Evolutionary conservation across 352 stramenopile genomes (phyloP), one percentile per base, ranked within the genome.

Genomic region (Pythium rishiriense): DNA sequence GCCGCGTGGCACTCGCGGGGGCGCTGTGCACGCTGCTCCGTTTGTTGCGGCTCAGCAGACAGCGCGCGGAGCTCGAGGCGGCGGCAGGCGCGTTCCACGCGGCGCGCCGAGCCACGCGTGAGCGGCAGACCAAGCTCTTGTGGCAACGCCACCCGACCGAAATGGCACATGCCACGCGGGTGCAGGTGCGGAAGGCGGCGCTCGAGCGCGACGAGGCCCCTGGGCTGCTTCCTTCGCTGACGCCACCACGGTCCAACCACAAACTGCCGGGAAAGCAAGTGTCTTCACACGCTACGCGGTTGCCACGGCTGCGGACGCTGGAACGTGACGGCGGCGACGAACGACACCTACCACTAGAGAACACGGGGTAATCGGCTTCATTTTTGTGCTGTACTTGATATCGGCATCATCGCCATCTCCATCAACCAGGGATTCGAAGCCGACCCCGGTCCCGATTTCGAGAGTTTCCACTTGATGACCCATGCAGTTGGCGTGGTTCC

Each of bases 21-120:
- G 68, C 66, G 15, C 29, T 72, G 53, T 61, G 61, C 25, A 59
- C 46, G 0, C 58, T 87, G 7, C 66, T 66, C 6, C 67, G 68
- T 12, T 54, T 83, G 62, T 46, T 87, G 12, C 45, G 64, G 1
- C 22, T 61, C 43, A 64, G 67, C 43, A 57, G 61, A 24, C 58
- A 78, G 61, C 58, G 70, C 12, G 56, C 76, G 46, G 49, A 78
- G 43, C 64, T 88, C n/a, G 49, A 74, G 21, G 19, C 60, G 5
- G 33, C 67, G 3, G 58, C 67, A 0, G 21, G 57, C 12, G 37
- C 50, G 35, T 88, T 88, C 50, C 62, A 35, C 2, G 52, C 49
- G 19, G 64, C 70, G 2, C 60, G 63, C 3, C 55, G 33, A 2
- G 42, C 59, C n/a, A 52, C 41, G 15, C 29, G 48, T 0, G 43